Evolutionary conservation across 179 eudicot genomes (phyloP).

Genomic region (Silene vulgaris): DNA sequence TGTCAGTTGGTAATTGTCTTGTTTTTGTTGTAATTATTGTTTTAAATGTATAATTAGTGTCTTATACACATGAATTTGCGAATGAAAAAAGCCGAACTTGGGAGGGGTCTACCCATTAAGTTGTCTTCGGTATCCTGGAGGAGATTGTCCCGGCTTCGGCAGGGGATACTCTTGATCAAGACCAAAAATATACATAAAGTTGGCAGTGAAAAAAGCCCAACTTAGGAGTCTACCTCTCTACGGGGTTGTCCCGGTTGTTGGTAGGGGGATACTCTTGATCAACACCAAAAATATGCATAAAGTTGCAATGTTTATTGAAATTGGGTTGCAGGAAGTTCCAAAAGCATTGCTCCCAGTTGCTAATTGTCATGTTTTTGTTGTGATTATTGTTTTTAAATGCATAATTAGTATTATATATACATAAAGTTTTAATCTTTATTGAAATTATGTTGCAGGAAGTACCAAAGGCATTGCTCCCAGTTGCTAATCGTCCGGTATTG

Average conservation of each 20-base stretch:
- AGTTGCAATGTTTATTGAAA: neutral
- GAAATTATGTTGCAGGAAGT: conserved; percentile 45
- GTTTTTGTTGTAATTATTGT: conserved; percentile 46
- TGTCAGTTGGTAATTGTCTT: conserved; percentile 88
- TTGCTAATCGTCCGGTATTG: conserved; percentile 82
- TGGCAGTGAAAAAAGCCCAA: neutral
- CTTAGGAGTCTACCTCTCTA: no score
- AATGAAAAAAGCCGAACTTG: no score
- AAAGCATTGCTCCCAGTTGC: conserved; percentile 92
- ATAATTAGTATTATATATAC: neutral
- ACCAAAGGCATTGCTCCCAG: conserved; percentile 89
- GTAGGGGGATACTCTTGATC: no score
- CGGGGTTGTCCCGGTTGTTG: no score
- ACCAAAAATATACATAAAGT: neutral
- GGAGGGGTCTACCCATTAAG: neutral
- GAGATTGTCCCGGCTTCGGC: no score
- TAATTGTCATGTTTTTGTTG: conserved; percentile 77
- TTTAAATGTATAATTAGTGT: neutral
- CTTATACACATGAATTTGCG: neutral
- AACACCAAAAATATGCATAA: neutral
- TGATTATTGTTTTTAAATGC: neutral
- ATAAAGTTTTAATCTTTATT: neutral
- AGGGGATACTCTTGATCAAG: no score
- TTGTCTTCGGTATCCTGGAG: neutral
- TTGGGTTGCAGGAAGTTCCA: conserved; percentile 65